These are phyloP conservation scores for Neurospora crassa DNA, from an alignment of 2,329 filamentous ascomycete genomes.

Conservation along the genomic window DNA sequence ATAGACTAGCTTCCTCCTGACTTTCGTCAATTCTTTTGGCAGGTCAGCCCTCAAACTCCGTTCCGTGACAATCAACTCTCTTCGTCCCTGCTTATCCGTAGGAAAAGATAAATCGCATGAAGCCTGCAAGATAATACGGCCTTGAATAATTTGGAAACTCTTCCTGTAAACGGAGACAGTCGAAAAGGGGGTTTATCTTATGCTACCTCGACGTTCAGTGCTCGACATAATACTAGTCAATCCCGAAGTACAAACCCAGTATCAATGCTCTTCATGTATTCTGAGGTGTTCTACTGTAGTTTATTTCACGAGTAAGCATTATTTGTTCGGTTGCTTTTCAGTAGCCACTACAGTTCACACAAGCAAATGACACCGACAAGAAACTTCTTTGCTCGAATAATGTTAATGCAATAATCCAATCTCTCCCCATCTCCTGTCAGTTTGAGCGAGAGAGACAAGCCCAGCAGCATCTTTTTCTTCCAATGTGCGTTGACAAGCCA, in stretches of 20 bases:
- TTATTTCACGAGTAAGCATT: neutral
- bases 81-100: neutral
- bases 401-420: neutral
- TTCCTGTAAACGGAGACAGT: neutral
- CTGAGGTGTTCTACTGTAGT: neutral
- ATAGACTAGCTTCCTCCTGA: neutral
- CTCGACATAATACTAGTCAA: neutral
- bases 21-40: neutral
- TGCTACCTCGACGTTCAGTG: neutral
- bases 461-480: neutral
- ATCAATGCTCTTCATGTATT: neutral
- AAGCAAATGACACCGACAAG: neutral
- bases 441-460: neutral
- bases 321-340: neutral
- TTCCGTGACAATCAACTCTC: neutral
- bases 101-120: too few species aligned
- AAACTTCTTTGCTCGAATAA: neutral
- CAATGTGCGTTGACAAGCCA: neutral
- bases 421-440: neutral
- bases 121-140: neutral
- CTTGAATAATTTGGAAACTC: neutral
- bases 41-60: neutral
- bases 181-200: neutral
- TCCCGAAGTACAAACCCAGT: neutral
- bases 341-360: neutral